Base-by-base conservation (phyloP, 148 eudicot species). In the Rhododendron williamsianum region DNA sequence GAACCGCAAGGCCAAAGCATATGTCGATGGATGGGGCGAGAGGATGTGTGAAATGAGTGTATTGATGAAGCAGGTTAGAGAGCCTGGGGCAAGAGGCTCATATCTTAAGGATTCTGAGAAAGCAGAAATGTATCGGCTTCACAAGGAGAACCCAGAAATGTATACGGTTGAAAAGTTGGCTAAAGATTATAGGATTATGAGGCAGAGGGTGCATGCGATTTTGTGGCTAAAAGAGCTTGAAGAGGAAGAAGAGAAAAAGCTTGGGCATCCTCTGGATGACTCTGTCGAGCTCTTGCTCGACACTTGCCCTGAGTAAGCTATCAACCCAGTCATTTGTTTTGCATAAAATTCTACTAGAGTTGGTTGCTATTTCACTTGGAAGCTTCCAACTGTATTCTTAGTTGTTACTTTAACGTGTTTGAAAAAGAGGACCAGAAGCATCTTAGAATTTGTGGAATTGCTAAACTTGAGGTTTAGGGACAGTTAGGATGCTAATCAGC, bases 51-150 rank as follows among this genome's bases (percentile, higher is more conserved):
- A 95, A 84, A 87, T 27, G 36, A 86, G 81, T 67, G 83, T 86
- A 78, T 83, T 95, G 87, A 25, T 95, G 93, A 93, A 91, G 89
- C 99, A 96, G 87, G 92, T 95, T 73, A 81, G 83, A 46, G 95
- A 94, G 87, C 98, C 99, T 1, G 99, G 99, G 6, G 95, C 98
- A n/a, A 88, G 99, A 83, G 98, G 98, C 3, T 86, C 93, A 18
- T 94, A 93, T 81, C 87, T 97, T 92, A 95, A 94, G 88, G 98
- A 95, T 78, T 93, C 98, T 11, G 99, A 95, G 83, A 97, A 97
- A 86, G 89, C 94, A 2, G 98, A 97, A 88, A 95, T 97, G 95
- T 97, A 95, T 76, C 86, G 88, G 87, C 88, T 94, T 86, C 95
- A 95, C 82, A 97, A 93, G 92, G 92, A 89, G 87, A 94, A 97